Base-by-base conservation (phyloP, 169 alveolate genomes). In the Plasmodium knowlesi region DNA sequence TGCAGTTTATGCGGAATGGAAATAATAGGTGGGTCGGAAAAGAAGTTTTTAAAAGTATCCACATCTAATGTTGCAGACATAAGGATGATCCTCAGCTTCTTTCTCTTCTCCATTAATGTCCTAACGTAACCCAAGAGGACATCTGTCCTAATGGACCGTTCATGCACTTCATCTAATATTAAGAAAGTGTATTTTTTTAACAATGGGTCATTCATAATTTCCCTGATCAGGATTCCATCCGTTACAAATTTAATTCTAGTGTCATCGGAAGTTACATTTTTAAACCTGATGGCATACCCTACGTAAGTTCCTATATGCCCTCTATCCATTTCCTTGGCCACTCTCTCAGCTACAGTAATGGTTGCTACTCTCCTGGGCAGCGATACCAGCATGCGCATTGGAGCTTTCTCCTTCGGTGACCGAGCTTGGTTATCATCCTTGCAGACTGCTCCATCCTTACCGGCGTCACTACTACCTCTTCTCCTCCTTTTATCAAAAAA, bases 81-180 rank as follows among this genome's bases (percentile, higher is more conserved):
- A 28, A 98, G 96, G 22, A 98, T 96, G 61, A 98, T 95, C 94
- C 98, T 98, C 6, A 98, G 82, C 73, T 98, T 98, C 80, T 95
- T 76, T 80, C 98, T 94, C 92, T 83, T 97, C 67, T 92, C 74
- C 32, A 97, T 76, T 73, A 96, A 89, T 82, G 96, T 88, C 81
- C 97, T 98, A 12, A 98, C 93, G 71, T 98, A 94, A 28, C 99
- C 99, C 94, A 98, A 92, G 39, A 98, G 95, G 37, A 98, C 97
- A 93, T 98, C 99, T 9, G 99, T 96, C 82, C 99, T 97, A 4
- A 98, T 96, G 53, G 99, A 97, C 90, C 99, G 96, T 88, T 98
- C 99, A 92, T 98, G 99, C n/a, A 98, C 98, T 94, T 98, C 99
- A 96, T 98, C 99, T 16, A 98, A 92, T 10, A 98, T 96, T 16